Evolutionary conservation across 139 green algal species (phyloP).

Genomic region (Raphidocelis subcapitata): DNA sequence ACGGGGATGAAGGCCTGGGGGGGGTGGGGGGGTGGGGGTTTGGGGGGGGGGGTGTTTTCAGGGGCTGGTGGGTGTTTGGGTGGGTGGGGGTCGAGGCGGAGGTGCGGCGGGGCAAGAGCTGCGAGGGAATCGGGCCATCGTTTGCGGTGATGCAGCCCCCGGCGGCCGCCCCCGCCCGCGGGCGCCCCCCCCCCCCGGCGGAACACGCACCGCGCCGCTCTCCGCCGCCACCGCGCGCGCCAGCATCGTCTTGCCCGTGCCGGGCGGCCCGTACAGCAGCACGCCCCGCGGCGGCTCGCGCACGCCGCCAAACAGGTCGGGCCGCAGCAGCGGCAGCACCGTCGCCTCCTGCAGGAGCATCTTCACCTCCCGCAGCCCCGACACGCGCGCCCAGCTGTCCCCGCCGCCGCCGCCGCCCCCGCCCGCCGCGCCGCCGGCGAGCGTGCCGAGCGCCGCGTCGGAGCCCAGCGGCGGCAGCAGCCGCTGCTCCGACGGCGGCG

Average conservation of each 20-base stretch:
- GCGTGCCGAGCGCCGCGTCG: not conserved
- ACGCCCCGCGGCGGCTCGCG: conserved; percentile 36
- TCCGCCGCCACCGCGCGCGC: conserved; percentile 43
- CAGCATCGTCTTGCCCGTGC: conserved; percentile 52
- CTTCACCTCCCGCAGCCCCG: conserved; percentile 39
- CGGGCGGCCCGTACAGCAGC: conserved; percentile 47
- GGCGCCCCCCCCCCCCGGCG: too few species aligned
- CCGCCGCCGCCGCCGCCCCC: not conserved
- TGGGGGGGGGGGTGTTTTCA: too few species aligned
- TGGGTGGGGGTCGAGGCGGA: too few species aligned
- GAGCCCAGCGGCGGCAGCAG: not conserved
- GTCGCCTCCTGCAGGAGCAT: conserved; percentile 51
- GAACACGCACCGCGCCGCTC: conserved; percentile 11
- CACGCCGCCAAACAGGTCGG: conserved; percentile 40
- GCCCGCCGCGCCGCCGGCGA: not conserved
- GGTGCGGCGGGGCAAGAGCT: too few species aligned
- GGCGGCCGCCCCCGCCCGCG: too few species aligned
- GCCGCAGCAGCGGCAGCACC: conserved; percentile 44
- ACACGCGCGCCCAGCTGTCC: conserved; percentile 27
- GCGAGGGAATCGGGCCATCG: too few species aligned
- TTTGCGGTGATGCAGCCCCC: too few species aligned
- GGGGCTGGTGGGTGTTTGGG: too few species aligned
- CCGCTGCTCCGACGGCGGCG: too few species aligned
- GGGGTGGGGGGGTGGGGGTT: too few species aligned
- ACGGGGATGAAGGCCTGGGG: conserved; percentile 35